These are phyloP conservation scores for Podospora conica DNA, from an alignment of 495 filamentous ascomycete genomes.

Conservation along the genomic window DNA sequence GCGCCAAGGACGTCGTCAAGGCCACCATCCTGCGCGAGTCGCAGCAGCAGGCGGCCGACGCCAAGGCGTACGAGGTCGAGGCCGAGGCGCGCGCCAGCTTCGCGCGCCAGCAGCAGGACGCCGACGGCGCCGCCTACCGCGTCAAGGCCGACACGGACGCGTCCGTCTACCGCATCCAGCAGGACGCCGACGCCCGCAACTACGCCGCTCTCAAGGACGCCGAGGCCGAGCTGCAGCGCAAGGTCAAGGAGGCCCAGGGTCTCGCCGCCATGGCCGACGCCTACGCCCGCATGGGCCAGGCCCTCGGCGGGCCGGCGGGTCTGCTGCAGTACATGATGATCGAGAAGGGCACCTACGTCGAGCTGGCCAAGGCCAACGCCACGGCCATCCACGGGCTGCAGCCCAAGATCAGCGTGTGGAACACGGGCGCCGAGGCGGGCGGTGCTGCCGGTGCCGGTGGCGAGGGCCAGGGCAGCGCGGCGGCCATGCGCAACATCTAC, in stretches of 20 bases:
- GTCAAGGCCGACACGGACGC: slow-evolving; percentile 39
- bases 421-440: slow-evolving; percentile 54
- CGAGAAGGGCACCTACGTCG: slow-evolving; percentile 58
- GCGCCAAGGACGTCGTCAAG: slow-evolving; percentile 70
- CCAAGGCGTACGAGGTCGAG: slow-evolving; percentile 51
- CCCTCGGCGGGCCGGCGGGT: slow-evolving; percentile 68
- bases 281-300: slow-evolving; percentile 59
- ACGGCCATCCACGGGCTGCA: slow-evolving; percentile 66
- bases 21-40: slow-evolving; percentile 66
- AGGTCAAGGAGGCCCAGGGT: slow-evolving; percentile 68
- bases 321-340: slow-evolving; percentile 75
- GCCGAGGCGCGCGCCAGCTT: slow-evolving; percentile 52
- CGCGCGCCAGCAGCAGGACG: slow-evolving; percentile 50
- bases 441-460: slow-evolving; percentile 25
- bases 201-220: slow-evolving; percentile 51
- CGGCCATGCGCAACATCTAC: slow-evolving; percentile 52
- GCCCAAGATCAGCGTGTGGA: slow-evolving; percentile 86
- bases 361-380: slow-evolving; percentile 64
- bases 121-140: slow-evolving; percentile 49
- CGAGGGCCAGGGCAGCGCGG: slow-evolving; percentile 26
- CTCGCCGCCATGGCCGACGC: slow-evolving; percentile 68
- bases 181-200: slow-evolving; percentile 35
- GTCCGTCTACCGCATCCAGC: slow-evolving; percentile 35
- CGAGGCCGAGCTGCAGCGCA: slow-evolving; percentile 53
- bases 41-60: slow-evolving; percentile 68